Base-by-base conservation (phyloP, 164 flowering plant species). In the Vitis cinerea region DNA sequence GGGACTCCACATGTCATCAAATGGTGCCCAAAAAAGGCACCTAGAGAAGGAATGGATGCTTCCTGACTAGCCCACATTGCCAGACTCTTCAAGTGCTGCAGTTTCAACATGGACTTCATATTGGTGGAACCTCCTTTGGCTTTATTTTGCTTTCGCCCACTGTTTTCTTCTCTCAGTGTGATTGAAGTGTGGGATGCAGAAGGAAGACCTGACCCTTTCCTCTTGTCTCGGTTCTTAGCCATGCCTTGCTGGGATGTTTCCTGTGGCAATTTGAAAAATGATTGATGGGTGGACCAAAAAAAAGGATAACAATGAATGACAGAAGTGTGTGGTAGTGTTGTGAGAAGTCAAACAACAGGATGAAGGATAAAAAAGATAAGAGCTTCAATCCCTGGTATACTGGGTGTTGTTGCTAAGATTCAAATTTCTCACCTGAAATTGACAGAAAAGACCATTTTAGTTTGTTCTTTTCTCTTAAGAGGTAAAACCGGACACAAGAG, bases 41-140 rank as follows among this genome's bases (percentile, higher is more conserved):
- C 88, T 29, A 88, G 56, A 4, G 94, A 79, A 71, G 86, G 89
- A 14, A 88, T 64, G 27, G 82, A 71, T 23, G 81, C 84, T 63
- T 87, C 87, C 12, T 79, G 74, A 51, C 75, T 71, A 3, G 89
- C 83, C 97, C 97, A 90, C 19, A 31, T 27, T 5, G 92, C 91
- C 50, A 90, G 66, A 12, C 78, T 79, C 75, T 88, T 81, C 72
- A 88, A 66, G 77, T 92, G 95, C 62, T 90, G 78, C 48, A 83
- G 76, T 71, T 79, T 87, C 77, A 83, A 55, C 48, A 75, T 65
- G 11, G 84, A 74, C 72, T 79, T 84, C 3, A 67, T 69, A 51
- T 76, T 80, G 16, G 37, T 63, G 61, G 63, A 9, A 3, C 71
- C 69, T 48, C 74, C 74, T 59, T 72, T 74, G 7, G 29, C 19